These are phyloP conservation scores for Lichina pygmaea DNA, from an alignment of 495 filamentous ascomycete species.

Conservation along the genomic window DNA sequence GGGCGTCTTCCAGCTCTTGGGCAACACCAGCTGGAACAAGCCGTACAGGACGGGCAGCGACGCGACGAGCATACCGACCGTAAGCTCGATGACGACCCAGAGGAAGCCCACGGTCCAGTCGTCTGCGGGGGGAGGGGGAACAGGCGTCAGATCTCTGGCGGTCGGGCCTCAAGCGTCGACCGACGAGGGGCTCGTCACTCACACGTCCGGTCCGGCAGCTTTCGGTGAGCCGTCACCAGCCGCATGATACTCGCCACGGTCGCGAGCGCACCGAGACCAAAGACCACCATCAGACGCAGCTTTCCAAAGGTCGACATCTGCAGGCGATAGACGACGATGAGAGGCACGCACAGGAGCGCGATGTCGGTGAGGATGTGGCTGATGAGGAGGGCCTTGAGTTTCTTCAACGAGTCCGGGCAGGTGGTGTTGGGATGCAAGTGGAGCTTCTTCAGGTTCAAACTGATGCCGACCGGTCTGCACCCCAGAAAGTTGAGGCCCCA, in stretches of 20 bases:
- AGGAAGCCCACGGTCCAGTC: neutral
- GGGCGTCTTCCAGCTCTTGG: neutral
- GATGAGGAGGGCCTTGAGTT: neutral
- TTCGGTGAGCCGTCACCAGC: neutral
- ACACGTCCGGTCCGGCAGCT: neutral
- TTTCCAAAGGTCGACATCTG: conserved; percentile 4
- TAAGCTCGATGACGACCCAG: conserved; percentile 6
- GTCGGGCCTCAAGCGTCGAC: neutral
- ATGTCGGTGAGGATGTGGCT: conserved; percentile 8
- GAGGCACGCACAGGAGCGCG: conserved; percentile 5
- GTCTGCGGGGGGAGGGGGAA: neutral
- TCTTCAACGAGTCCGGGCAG: no score
- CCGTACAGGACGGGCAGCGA: conserved; percentile 5
- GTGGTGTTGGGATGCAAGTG: neutral
- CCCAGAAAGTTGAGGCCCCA: conserved; percentile 3
- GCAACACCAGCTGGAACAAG: neutral
- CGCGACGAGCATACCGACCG: conserved; percentile 5
- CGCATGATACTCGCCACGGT: conserved; percentile 5
- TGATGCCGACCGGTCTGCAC: conserved; percentile 3
- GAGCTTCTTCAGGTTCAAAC: conserved; percentile 2
- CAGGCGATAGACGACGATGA: conserved; percentile 6
- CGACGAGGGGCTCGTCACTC: neutral
- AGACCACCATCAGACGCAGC: conserved; percentile 1
- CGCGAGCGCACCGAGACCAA: conserved; percentile 5
- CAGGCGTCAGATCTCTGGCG: neutral